These are phyloP conservation scores for Coffea canephora DNA, from an alignment of 257 asterid genomes.

Conservation along the genomic window DNA sequence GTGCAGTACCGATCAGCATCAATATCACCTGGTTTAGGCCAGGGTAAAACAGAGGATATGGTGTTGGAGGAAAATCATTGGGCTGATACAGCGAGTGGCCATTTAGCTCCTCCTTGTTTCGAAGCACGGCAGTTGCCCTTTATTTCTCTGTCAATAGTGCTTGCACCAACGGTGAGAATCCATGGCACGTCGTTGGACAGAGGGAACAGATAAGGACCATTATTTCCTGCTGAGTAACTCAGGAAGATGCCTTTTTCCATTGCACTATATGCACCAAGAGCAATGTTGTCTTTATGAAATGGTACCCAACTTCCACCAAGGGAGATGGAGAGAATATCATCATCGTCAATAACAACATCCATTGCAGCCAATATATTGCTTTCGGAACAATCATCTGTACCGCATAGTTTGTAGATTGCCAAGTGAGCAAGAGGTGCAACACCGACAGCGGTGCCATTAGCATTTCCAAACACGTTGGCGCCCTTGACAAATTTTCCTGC, in stretches of 20 bases:
- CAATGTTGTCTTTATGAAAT: too few species aligned
- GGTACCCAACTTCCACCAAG: slow-evolving; percentile 1
- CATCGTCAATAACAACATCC: slow-evolving; percentile 15
- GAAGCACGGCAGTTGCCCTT: slow-evolving; percentile 15
- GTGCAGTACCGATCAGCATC: too few species aligned
- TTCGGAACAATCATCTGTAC: neutral
- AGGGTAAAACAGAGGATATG: too few species aligned
- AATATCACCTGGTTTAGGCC: too few species aligned
- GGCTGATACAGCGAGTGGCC: too few species aligned
- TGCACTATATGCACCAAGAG: slow-evolving; percentile 19
- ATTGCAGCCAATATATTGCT: slow-evolving; percentile 7
- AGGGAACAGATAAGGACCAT: neutral
- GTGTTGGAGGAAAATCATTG: too few species aligned
- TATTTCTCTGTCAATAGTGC: slow-evolving; percentile 8
- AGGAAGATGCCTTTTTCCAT: slow-evolving; percentile 18
- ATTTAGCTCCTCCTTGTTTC: too few species aligned
- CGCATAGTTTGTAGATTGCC: slow-evolving; percentile 18
- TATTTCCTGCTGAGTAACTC: slow-evolving; percentile 16
- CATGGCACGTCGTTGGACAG: slow-evolving; percentile 15
- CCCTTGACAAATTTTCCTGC: slow-evolving; percentile 19
- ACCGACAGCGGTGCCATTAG: slow-evolving; percentile 19
- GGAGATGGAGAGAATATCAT: slow-evolving; percentile 15
- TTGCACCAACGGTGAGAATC: slow-evolving; percentile 22
- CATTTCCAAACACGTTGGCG: slow-evolving; percentile 15
- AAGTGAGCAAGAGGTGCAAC: slow-evolving; percentile 18